These are phyloP conservation scores for Glomus cerebriforme DNA, from an alignment of 192 early-diverging fungal species.

Conservation along the genomic window DNA sequence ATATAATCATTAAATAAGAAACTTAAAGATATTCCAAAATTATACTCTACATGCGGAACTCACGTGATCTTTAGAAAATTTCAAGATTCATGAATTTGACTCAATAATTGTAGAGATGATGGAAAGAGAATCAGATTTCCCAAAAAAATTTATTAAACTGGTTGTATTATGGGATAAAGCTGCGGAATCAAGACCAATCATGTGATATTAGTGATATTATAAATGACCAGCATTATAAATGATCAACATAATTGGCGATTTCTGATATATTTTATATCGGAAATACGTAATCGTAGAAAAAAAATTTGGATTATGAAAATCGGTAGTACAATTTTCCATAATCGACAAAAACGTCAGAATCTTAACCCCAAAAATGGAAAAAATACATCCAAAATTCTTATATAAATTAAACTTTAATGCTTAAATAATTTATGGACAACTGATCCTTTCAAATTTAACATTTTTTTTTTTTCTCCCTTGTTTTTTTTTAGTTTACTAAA, in stretches of 20 bases:
- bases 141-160: neutral
- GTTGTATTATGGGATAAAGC: neutral
- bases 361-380: neutral
- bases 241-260: neutral
- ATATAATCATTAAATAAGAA: neutral
- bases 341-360: neutral
- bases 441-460: neutral
- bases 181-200: neutral
- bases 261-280: neutral
- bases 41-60: conserved; percentile 25
- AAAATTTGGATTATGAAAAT: neutral
- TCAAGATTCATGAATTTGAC: conserved; percentile 23
- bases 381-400: neutral
- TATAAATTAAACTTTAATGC: neutral
- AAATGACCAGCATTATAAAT: neutral
- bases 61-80: conserved; percentile 1
- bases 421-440: neutral
- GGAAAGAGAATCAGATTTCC: neutral
- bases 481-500: neutral
- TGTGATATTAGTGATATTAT: neutral
- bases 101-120: neutral
- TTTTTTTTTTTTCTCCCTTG: neutral
- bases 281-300: neutral
- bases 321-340: neutral
- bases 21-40: neutral